These are phyloP conservation scores for Plasmopara muralis DNA, from an alignment of 352 stramenopile species.

Conservation along the genomic window DNA sequence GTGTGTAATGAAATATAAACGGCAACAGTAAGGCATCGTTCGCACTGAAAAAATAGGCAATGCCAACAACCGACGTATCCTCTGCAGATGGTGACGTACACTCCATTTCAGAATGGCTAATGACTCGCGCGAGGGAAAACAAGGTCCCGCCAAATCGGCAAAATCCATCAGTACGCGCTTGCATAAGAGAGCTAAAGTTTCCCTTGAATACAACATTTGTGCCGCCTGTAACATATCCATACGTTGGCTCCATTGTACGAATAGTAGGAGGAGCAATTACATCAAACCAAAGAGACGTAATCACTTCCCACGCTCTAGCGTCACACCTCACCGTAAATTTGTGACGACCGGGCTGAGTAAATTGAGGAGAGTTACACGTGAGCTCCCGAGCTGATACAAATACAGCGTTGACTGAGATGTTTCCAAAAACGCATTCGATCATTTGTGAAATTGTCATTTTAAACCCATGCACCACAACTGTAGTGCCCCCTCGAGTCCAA, in stretches of 20 bases:
- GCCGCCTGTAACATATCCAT: slow-evolving; percentile 23
- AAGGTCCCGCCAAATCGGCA: slow-evolving; percentile 27
- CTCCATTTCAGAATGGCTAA: slow-evolving; percentile 4
- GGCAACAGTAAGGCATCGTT: slow-evolving; percentile 19
- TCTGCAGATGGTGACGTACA: slow-evolving; percentile 24
- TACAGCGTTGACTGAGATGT: slow-evolving; percentile 14
- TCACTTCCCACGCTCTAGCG: slow-evolving; percentile 8
- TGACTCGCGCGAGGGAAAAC: slow-evolving; percentile 9
- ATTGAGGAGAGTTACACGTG: slow-evolving; percentile 23
- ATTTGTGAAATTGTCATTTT: slow-evolving; percentile 15
- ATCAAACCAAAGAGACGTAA: slow-evolving; percentile 19
- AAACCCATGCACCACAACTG: slow-evolving; percentile 24
- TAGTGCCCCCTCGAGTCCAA: slow-evolving; percentile 31
- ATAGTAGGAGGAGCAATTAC: slow-evolving; percentile 16
- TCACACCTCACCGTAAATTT: slow-evolving; percentile 17
- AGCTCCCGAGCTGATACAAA: slow-evolving; percentile 23
- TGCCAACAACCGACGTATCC: background rate
- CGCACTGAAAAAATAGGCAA: slow-evolving; percentile 27
- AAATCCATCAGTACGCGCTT: slow-evolving; percentile 9
- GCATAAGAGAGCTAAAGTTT: slow-evolving; percentile 12
- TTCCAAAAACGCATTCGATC: slow-evolving; percentile 34
- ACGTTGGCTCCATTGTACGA: slow-evolving; percentile 13
- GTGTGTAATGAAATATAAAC: slow-evolving; percentile 30
- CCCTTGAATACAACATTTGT: slow-evolving; percentile 24
- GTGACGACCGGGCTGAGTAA: slow-evolving; percentile 3